Conservation (phyloP, 2,329 filamentous ascomycete species). For the Ceratocystis variospora region DNA sequence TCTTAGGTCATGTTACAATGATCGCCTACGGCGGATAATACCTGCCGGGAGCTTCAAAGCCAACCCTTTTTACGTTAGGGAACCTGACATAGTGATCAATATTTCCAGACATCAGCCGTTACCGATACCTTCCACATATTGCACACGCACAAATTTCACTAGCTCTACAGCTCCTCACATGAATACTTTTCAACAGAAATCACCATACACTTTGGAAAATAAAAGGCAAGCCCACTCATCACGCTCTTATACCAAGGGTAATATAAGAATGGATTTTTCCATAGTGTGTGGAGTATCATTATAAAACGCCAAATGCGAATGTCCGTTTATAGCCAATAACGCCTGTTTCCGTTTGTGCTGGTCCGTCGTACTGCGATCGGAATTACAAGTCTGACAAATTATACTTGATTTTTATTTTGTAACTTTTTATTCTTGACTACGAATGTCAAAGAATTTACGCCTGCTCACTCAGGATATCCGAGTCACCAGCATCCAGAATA, state of each 20-base stretch:
- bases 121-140: too few relatives aligned
- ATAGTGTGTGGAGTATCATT: constrained; percentile 7
- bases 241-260: background rate
- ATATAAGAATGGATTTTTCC: background rate
- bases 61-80: too few relatives aligned
- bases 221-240: background rate
- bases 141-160: background rate
- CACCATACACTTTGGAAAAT: background rate
- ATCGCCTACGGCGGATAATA: too few relatives aligned
- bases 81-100: too few relatives aligned
- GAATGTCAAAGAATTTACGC: constrained; percentile 17
- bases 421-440: constrained; percentile 13
- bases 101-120: too few relatives aligned
- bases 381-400: constrained; percentile 7
- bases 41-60: too few relatives aligned
- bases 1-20: too few relatives aligned
- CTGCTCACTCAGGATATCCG: constrained; percentile 82
- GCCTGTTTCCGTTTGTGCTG: constrained; percentile 10
- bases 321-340: constrained; percentile 13
- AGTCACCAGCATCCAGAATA: constrained; percentile 94
- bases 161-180: background rate
- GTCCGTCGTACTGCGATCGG: constrained; percentile 4
- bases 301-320: constrained; percentile 9
- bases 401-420: constrained; percentile 13
- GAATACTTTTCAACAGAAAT: background rate